Percentiles rank a stretch among this genome's conserved stretches.
Evolutionary conservation across 768 basidiomycete genomes (phyloP).

Genomic region (Pulveroboletus sp.): DNA sequence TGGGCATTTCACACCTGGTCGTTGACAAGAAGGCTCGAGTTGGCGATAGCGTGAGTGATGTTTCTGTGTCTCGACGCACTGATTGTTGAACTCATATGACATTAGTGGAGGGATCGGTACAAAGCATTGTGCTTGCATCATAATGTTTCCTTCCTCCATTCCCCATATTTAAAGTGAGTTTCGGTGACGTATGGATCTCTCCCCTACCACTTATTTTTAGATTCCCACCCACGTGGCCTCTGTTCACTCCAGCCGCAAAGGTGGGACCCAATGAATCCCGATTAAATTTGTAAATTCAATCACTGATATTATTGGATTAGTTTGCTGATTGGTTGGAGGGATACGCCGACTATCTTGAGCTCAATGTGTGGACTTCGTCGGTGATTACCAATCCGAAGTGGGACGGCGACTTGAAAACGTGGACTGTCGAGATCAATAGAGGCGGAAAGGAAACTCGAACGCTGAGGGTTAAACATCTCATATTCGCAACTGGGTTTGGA

Average conservation of each 20-base stretch:
- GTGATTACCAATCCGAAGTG: constrained; percentile 38
- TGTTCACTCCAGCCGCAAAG: constrained; percentile 50
- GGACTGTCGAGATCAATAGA: constrained; percentile 43
- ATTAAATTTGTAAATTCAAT: constrained; percentile 59
- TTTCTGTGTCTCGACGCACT: background rate
- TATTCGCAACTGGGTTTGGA: constrained; percentile 55
- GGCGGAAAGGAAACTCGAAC: constrained; percentile 30
- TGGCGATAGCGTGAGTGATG: constrained; percentile 41
- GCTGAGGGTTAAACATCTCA: constrained; percentile 48
- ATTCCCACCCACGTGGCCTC: constrained; percentile 55
- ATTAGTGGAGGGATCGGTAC: constrained; percentile 56
- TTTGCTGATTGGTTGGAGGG: constrained; percentile 65
- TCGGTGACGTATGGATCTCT: background rate
- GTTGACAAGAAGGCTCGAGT: constrained; percentile 52
- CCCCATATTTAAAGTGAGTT: constrained; percentile 51
- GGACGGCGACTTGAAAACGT: constrained; percentile 37
- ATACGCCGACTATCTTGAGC: constrained; percentile 56
- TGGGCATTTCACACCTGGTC: constrained; percentile 53
- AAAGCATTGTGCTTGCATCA: constrained; percentile 56
- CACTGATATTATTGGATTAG: constrained; percentile 27
- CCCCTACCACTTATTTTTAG: constrained; percentile 22
- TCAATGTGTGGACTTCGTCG: constrained; percentile 62
- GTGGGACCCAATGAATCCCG: constrained; percentile 17
- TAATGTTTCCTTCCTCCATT: constrained; percentile 52
- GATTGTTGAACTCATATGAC: background rate